phyloP scores from a whole-genome alignment of 148 eudicot species.

The Rhododendron mucronatum region DNA sequence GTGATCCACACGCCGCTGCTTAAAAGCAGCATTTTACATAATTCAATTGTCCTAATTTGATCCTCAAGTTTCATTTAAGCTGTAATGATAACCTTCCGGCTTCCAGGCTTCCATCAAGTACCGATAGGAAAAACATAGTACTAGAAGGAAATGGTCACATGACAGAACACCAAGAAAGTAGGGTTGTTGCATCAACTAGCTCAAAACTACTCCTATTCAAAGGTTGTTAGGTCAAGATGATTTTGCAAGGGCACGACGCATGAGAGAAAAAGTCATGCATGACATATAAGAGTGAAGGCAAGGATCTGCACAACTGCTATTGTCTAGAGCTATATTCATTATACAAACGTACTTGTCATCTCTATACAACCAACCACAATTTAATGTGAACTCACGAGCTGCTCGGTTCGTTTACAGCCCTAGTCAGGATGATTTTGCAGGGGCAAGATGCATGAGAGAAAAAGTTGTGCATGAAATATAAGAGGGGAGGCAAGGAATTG shows the following conservation, averaged over 20 bases:
- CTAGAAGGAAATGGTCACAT: not conserved
- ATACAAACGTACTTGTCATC: not conserved
- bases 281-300: not conserved
- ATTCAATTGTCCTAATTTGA: not conserved
- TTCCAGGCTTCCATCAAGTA: not conserved
- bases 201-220: not conserved
- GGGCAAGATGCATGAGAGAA: not conserved
- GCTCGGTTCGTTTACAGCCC: too few relatives aligned
- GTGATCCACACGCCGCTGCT: not conserved
- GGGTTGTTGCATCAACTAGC: not conserved
- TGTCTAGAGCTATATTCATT: not conserved
- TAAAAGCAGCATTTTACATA: not conserved
- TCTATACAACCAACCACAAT: not conserved
- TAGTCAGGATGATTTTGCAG: not conserved
- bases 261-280: not conserved
- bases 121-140: not conserved
- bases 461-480: not conserved
- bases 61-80: not conserved
- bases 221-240: not conserved
- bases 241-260: not conserved
- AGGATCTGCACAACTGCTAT: not conserved
- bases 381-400: too few relatives aligned
- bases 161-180: not conserved
- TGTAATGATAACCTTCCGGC: not conserved
- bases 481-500: not conserved